A percentile compares a stretch with the other conserved stretches of the same genome.
phyloP scores from a whole-genome alignment of 495 filamentous ascomycete species.

The Pseudevernia furfuracea region DNA sequence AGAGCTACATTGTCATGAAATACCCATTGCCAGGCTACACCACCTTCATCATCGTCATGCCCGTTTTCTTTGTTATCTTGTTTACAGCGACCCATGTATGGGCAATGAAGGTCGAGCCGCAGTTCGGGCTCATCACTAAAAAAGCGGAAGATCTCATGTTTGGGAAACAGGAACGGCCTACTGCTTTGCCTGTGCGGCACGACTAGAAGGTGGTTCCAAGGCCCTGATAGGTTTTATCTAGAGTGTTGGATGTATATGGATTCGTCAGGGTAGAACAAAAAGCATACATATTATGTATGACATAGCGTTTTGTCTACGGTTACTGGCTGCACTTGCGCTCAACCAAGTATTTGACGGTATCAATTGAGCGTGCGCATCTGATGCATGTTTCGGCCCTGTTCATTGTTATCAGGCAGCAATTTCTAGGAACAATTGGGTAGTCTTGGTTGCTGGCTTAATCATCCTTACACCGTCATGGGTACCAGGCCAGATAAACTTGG shows the following conservation, averaged over 20 bases:
- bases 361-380: not conserved
- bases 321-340: not conserved
- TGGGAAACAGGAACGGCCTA: slow-evolving; percentile 41
- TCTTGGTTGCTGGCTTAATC: not conserved
- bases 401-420: not conserved
- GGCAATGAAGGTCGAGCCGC: slow-evolving; percentile 59
- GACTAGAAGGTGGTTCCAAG: slow-evolving; percentile 10
- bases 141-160: slow-evolving; percentile 49
- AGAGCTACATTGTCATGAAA: slow-evolving; percentile 30
- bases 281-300: not conserved
- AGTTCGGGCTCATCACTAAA: slow-evolving; percentile 54
- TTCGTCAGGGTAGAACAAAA: not conserved
- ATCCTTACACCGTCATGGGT: not conserved
- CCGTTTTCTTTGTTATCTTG: slow-evolving; percentile 50
- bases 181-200: slow-evolving; percentile 33
- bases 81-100: slow-evolving; percentile 53
- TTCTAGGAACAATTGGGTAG: too few species aligned
- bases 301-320: not conserved
- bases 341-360: not conserved
- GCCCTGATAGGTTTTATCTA: not conserved
- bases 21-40: slow-evolving; percentile 34
- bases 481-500: not conserved
- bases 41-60: slow-evolving; percentile 44
- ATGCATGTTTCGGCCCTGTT: not conserved
- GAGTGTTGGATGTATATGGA: not conserved